phyloP scores from a whole-genome alignment of 2,329 filamentous ascomycete species.

The Massarina eburnea region DNA sequence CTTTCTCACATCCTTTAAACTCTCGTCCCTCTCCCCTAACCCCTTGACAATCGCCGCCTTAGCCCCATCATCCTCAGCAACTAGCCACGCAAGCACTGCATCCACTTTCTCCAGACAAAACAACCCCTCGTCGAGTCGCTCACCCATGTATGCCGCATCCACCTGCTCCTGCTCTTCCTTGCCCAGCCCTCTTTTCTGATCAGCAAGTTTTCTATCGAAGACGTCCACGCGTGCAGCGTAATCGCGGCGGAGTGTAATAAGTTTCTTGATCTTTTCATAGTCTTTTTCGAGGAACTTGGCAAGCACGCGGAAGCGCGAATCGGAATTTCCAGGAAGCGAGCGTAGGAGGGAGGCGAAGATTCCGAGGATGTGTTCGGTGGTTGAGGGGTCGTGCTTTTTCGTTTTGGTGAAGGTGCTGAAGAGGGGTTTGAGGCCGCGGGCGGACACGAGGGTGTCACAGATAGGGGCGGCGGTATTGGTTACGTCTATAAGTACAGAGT shows the following conservation, averaged over 20 bases:
- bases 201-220: conserved; percentile 65
- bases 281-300: conserved; percentile 97
- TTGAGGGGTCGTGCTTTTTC: conserved; percentile 69
- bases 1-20: conserved; percentile 61
- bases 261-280: conserved; percentile 77
- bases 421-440: conserved; percentile 77
- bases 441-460: conserved; percentile 77
- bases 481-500: not conserved
- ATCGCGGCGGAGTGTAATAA: conserved; percentile 71
- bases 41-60: conserved; percentile 63
- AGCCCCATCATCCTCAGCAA: conserved; percentile 83
- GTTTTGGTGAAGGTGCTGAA: conserved; percentile 90
- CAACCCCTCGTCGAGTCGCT: conserved; percentile 79
- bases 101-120: conserved; percentile 83
- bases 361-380: conserved; percentile 77
- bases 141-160: conserved; percentile 71
- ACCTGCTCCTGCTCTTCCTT: conserved; percentile 63
- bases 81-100: conserved; percentile 83
- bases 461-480: conserved; percentile 56
- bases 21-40: conserved; percentile 69
- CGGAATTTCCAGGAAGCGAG: conserved; percentile 73
- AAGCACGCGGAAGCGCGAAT: conserved; percentile 77
- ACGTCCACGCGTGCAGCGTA: conserved; percentile 65
- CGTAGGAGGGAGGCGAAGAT: conserved; percentile 84
- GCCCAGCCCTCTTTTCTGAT: conserved; percentile 57